Evolutionary conservation across 768 basidiomycete species (phyloP).

Genomic region (Tremella yokohamensis): DNA sequence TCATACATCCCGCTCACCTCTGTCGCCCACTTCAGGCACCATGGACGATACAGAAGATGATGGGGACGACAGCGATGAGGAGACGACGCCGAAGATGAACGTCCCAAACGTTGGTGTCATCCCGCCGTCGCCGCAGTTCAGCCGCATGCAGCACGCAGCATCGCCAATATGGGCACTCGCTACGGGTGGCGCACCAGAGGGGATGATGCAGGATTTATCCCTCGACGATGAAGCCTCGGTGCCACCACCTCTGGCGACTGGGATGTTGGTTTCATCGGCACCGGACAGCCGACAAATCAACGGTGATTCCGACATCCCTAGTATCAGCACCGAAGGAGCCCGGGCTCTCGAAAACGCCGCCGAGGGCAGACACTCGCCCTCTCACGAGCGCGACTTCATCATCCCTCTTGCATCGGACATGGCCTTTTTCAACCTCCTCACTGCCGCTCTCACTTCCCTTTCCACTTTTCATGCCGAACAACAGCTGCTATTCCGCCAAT

Average conservation of each 20-base stretch:
- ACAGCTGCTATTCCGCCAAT: constrained; percentile 57
- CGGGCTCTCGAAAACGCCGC: not conserved
- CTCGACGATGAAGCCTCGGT: constrained; percentile 17
- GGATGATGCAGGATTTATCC: constrained; percentile 29
- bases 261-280: not conserved
- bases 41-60: constrained; percentile 16
- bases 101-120: constrained; percentile 8
- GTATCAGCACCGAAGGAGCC: not conserved
- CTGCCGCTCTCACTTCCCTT: constrained; percentile 57
- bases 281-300: not conserved
- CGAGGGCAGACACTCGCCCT: constrained; percentile 8
- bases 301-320: not conserved
- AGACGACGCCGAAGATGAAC: constrained; percentile 1
- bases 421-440: constrained; percentile 73
- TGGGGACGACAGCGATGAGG: constrained; percentile 25
- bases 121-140: constrained; percentile 38
- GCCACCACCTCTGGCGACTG: not conserved
- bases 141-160: constrained; percentile 24
- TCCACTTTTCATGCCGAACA: constrained; percentile 55
- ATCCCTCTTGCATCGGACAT: constrained; percentile 77
- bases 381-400: constrained; percentile 58
- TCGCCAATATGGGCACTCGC: constrained; percentile 49
- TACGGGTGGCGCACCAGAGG: constrained; percentile 23
- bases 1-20: constrained; percentile 6
- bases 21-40: constrained; percentile 4